A percentile compares a stretch with the other conserved stretches of the same genome.
Conservation (phyloP, 75 land plant species). For the Isoetes taiwanensis region DNA sequence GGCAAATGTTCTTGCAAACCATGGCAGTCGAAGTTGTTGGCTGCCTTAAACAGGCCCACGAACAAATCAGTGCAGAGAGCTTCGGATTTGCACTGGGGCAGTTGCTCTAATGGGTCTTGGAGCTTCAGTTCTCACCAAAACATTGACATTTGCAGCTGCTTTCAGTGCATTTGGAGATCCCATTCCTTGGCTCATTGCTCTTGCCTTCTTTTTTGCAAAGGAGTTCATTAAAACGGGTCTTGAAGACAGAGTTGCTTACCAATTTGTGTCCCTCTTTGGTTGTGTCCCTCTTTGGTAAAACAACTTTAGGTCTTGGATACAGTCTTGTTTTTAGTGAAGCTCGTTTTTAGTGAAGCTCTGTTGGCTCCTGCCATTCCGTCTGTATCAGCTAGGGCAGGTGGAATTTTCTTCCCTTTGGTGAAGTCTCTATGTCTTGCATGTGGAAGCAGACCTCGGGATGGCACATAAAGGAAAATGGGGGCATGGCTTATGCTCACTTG, state of each 20-base stretch:
- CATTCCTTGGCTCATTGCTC: constrained; percentile 92
- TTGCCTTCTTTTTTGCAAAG: constrained; percentile 92
- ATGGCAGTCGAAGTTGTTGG: no score
- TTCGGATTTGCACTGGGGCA: constrained; percentile 81
- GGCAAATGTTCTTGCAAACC: no score
- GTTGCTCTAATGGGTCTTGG: constrained; percentile 91
- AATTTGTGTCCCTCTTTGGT: constrained; percentile 87
- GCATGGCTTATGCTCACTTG: constrained; percentile 93
- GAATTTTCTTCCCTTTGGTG: constrained; percentile 82
- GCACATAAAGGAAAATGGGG: constrained; percentile 71
- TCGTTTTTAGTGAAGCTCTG: constrained; percentile 86
- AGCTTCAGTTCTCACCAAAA: constrained; percentile 81
- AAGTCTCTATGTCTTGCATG: constrained; percentile 87
- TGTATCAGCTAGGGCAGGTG: constrained; percentile 88
- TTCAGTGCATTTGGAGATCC: constrained; percentile 95
- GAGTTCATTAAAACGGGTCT: constrained; percentile 99
- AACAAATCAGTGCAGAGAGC: no score
- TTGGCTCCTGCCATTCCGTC: constrained; percentile 96
- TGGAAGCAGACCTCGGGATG: constrained; percentile 83
- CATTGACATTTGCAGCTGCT: constrained; percentile 86
- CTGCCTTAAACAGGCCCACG: no score
- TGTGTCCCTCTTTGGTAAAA: constrained; percentile 80
- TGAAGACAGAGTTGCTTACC: constrained; percentile 88
- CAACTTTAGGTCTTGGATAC: constrained; percentile 70
- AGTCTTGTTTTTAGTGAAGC: constrained; percentile 83